Evolutionary conservation across 2,329 filamentous ascomycete species (phyloP).

Genomic region (Alternaria rosae): DNA sequence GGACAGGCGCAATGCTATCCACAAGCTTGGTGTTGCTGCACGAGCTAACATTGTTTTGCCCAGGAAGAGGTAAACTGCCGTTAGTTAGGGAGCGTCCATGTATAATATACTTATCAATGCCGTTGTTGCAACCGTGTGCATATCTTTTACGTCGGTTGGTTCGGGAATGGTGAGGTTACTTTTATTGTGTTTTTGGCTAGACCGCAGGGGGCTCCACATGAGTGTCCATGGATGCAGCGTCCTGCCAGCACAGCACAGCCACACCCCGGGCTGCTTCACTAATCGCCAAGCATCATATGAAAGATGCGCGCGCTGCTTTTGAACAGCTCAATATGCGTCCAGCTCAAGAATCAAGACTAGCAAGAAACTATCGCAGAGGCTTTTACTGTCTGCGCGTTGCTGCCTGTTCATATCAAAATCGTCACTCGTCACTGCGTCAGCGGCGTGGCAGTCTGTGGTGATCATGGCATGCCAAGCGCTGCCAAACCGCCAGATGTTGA

Average conservation of each 20-base stretch:
- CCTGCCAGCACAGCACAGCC: constrained; percentile 22
- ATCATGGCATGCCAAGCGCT: constrained; percentile 22
- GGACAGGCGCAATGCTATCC: constrained; percentile 79
- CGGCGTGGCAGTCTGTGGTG: constrained; percentile 6
- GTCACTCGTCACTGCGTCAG: constrained; percentile 3
- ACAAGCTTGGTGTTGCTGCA: constrained; percentile 80
- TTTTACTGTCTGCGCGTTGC: background rate
- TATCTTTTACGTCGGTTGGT: background rate
- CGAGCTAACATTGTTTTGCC: constrained; percentile 71
- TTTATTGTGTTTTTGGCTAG: background rate
- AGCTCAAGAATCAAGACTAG: background rate
- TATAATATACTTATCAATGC: constrained; percentile 4
- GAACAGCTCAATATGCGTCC: background rate
- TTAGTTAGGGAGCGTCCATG: background rate
- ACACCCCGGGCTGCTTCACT: constrained; percentile 17
- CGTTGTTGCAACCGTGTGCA: background rate
- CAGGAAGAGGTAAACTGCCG: constrained; percentile 34
- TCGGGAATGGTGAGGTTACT: constrained; percentile 5
- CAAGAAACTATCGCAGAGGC: background rate
- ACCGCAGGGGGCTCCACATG: constrained; percentile 20
- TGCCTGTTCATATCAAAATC: background rate
- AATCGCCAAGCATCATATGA: constrained; percentile 7
- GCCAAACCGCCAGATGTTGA: constrained; percentile 25
- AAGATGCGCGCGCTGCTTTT: background rate
- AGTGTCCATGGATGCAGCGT: background rate